Evolutionary conservation across 352 stramenopile species (phyloP), one percentile per base, ranked within the genome.

Genomic region (Pythium utonaiense): DNA sequence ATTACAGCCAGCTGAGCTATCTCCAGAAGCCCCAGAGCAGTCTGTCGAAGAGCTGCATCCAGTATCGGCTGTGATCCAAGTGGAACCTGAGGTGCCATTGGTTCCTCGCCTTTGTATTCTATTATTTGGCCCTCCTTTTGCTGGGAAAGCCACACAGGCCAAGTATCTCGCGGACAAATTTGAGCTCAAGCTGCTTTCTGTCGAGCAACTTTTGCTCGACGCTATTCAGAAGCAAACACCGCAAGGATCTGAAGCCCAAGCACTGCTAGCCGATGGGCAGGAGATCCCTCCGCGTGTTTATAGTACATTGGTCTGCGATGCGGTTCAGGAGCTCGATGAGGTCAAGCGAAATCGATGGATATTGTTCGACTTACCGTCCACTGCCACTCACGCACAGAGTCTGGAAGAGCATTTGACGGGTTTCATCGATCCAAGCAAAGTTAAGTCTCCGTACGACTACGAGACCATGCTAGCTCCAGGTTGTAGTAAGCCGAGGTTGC

Each of bases 291-390:
- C 74, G 4, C 53, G 57, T 14, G 51, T 89, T 8, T 94, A 92
- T 52, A 88, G 76, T 38, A 64, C 57, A 14, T 58, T 92, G 21
- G 58, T 89, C 40, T n/a, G 25, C 40, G 40, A 47, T 4, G 40
- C 40, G 5, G 40, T 47, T 4, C 40, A 47, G n/a, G n/a, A 25
- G 0, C 40, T 89, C 1, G 59, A 79, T n/a, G 74, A 64, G 12
- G 72, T 83, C 21, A 24, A 44, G 2, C 44, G 31, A 3, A 7
- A 67, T 24, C 55, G 82, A 17, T 91, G 85, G 83, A 53, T 91
- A 3, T 66, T 93, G 33, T 80, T 83, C 40, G 85, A 88, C 56
- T 58, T 93, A 6, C 77, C 80, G 40, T 60, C 71, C 40, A 89
- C 74, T 19, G 56, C 66, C 8, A 60, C 58, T 10, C 76, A 94